Evolutionary conservation across 2,329 filamentous ascomycete genomes (phyloP), one percentile per base, ranked within the genome.

Genomic region (Sporothrix inflata): DNA sequence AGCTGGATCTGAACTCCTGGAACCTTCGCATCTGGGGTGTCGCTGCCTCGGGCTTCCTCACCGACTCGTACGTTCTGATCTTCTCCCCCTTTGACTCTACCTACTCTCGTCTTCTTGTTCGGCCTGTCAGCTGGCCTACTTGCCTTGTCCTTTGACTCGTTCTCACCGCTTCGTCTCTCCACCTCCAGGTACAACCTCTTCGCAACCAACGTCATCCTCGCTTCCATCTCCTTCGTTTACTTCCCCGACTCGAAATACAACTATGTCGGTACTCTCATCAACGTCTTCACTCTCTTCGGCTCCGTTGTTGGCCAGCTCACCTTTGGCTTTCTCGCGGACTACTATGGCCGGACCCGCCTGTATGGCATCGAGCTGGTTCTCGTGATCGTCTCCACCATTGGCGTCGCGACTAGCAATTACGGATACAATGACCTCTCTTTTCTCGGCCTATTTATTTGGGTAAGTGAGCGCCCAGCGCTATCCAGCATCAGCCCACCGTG

Each of bases 351-450:
- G 24, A 87, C 86, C 14, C 82, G 84, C 4, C 81, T 88, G 2
- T 88, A 88, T 72, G 86, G 86, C n/a, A 84, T 88, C 69, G 86
- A 88, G 77, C 79, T 88, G 16, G 80, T 87, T 19, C 84, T 88
- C 12, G 86, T 88, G 63, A 86, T 88, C 68, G 83, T 87, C 9
- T 87, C 85, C 19, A 88, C 86, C n/a, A 85, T 88, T 73, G 86
- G 86, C 9, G 84, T 87, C 3, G 85, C 85, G n/a, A 86, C 85
- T 0, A 85, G 83, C 70, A 86, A 83, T 72, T 82, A 82, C 74
- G 85, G 85, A 42, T 85, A 84, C 75, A 79, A 81, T 53, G 84
- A 85, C 74, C 80, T 87, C 76, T 84, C 83, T 8, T 87, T 87
- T 72, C 77, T 87, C 1, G 84, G 81, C 14, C 78, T 87, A 5